Percentiles rank a stretch among this genome's conserved stretches.
These are phyloP conservation scores for Yamadazyma sp. DNA, from an alignment of 805 yeast species.

Conservation along the genomic window DNA sequence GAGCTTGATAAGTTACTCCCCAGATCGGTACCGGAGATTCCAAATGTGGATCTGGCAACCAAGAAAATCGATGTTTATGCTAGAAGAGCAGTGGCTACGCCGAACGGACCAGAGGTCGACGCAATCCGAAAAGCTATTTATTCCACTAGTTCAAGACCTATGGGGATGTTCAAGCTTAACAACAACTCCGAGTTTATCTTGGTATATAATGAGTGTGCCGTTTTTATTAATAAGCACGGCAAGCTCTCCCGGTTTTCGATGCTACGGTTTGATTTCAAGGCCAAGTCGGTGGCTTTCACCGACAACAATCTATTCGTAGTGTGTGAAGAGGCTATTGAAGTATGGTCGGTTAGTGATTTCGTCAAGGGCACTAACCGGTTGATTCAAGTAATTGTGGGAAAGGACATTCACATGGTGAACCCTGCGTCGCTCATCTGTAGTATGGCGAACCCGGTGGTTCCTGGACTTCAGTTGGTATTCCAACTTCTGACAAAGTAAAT, in stretches of 20 bases:
- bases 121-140: slow-evolving; percentile 40
- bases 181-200: slow-evolving; percentile 55
- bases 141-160: slow-evolving; percentile 47
- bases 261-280: slow-evolving; percentile 44
- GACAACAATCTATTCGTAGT: slow-evolving; percentile 43
- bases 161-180: slow-evolving; percentile 62
- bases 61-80: slow-evolving; percentile 31
- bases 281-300: slow-evolving; percentile 33
- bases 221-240: slow-evolving; percentile 62
- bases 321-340: slow-evolving; percentile 67
- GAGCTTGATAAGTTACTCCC: slow-evolving; percentile 59
- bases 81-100: slow-evolving; percentile 15
- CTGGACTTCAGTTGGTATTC: slow-evolving; percentile 62
- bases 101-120: slow-evolving; percentile 28
- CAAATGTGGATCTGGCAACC: slow-evolving; percentile 16
- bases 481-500: slow-evolving; percentile 15
- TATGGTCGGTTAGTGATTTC: slow-evolving; percentile 56
- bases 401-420: slow-evolving; percentile 47
- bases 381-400: slow-evolving; percentile 70
- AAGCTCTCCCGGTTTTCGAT: slow-evolving; percentile 46
- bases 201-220: slow-evolving; percentile 70
- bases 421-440: slow-evolving; percentile 24
- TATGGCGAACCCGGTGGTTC: slow-evolving; percentile 66
- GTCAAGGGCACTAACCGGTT: slow-evolving; percentile 47
- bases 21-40: slow-evolving; percentile 57